Percentiles rank a stretch among this genome's conserved stretches.
Conservation (phyloP, 2,329 filamentous ascomycete species). For the Neonectria magnoliae region DNA sequence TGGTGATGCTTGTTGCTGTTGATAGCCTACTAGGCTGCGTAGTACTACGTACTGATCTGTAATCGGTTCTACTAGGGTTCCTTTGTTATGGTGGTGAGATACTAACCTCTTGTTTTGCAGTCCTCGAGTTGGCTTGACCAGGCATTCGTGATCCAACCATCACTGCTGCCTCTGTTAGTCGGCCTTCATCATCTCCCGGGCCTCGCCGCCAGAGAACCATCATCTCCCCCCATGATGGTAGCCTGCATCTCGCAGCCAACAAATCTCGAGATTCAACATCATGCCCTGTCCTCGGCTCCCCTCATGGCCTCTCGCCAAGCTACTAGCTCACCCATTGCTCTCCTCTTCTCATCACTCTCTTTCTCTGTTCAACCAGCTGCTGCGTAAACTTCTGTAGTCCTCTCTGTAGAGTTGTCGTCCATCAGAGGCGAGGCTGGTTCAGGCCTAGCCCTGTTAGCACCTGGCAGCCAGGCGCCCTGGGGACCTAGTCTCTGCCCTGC, state of each 20-base stretch:
- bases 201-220: background rate
- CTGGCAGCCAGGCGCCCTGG: slow-evolving; percentile 12
- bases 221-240: slow-evolving; percentile 4
- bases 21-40: background rate
- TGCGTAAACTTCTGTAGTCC: background rate
- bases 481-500: background rate
- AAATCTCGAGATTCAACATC: slow-evolving; percentile 2
- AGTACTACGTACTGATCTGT: background rate
- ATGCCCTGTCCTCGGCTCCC: background rate
- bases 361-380: background rate
- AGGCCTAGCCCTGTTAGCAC: slow-evolving; percentile 10
- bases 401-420: slow-evolving; percentile 2
- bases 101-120: slow-evolving; percentile 1
- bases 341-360: background rate
- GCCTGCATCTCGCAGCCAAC: slow-evolving; percentile 1
- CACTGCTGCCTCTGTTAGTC: background rate
- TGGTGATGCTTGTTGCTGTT: background rate
- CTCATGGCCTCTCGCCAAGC: background rate
- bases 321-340: background rate
- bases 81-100: background rate
- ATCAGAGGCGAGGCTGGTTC: slow-evolving; percentile 8
- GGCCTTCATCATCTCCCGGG: background rate
- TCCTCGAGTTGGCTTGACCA: background rate
- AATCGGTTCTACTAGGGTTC: slow-evolving; percentile 1
- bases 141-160: slow-evolving; percentile 14